These are phyloP conservation scores for Neonectria punicea DNA, from an alignment of 2,329 filamentous ascomycete species.

Conservation along the genomic window DNA sequence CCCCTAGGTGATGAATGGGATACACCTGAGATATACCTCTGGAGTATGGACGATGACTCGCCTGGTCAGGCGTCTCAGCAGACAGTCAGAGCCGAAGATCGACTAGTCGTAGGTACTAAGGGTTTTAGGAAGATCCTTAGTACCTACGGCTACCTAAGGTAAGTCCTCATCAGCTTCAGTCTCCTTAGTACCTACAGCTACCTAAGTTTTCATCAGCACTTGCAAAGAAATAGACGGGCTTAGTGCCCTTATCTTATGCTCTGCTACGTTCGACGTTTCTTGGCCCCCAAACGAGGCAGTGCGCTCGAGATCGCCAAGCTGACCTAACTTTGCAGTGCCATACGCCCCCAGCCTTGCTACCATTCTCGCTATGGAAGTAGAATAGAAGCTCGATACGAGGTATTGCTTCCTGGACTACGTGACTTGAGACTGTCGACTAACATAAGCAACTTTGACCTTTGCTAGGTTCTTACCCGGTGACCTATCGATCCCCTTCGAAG, in stretches of 20 bases:
- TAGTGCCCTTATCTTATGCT: background rate
- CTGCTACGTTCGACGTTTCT: background rate
- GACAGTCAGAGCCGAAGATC: background rate
- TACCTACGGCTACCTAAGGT: background rate
- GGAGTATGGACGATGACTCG: background rate
- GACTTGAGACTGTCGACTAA: background rate
- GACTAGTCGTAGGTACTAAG: background rate
- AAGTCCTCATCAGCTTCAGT: too few relatives aligned
- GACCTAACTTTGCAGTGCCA: background rate
- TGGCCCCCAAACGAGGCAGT: background rate
- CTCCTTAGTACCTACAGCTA: too few relatives aligned
- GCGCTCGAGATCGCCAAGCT: background rate
- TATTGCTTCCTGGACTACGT: too few relatives aligned
- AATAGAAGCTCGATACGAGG: background rate
- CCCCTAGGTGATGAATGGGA: background rate
- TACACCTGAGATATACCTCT: background rate
- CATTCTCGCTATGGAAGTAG: background rate
- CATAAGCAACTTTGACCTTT: background rate
- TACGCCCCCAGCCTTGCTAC: background rate
- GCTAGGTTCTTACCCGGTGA: background rate
- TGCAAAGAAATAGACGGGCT: background rate
- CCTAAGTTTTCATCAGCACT: background rate
- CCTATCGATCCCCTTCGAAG: background rate
- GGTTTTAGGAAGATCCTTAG: too few relatives aligned
- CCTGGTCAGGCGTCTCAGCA: background rate